Percentiles rank a stretch among this genome's conserved stretches.
These are phyloP conservation scores for Cercospora berteroae DNA, from an alignment of 2,329 filamentous ascomycete species.

Conservation along the genomic window DNA sequence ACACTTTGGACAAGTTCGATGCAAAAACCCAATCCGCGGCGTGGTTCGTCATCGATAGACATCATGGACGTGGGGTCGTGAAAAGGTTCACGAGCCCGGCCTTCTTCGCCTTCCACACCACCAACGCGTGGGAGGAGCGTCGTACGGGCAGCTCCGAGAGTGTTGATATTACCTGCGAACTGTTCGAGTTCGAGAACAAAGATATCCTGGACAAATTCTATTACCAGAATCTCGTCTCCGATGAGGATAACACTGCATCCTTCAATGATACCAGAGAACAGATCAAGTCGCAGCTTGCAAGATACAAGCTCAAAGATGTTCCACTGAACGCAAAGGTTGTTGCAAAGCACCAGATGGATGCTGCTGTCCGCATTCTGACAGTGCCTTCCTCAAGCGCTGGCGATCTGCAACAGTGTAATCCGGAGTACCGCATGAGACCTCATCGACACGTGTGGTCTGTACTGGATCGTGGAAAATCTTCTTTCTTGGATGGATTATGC, in stretches of 20 bases:
- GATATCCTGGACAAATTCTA: constrained; percentile 67
- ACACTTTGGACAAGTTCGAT: constrained; percentile 66
- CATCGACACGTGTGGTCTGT: constrained; percentile 59
- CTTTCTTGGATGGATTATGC: constrained; percentile 60
- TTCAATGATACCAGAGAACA: neutral
- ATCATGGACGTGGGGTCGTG: constrained; percentile 61
- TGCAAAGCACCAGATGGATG: neutral
- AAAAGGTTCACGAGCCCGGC: constrained; percentile 68
- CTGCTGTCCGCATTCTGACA: constrained; percentile 7
- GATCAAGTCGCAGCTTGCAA: constrained; percentile 8
- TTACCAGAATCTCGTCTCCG: constrained; percentile 65
- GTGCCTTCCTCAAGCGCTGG: constrained; percentile 55
- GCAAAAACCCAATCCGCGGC: constrained; percentile 50
- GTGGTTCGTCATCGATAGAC: constrained; percentile 75
- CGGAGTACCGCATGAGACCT: constrained; percentile 50
- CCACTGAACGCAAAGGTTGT: neutral
- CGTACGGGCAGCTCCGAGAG: constrained; percentile 33
- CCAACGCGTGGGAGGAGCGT: constrained; percentile 72
- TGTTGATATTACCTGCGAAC: constrained; percentile 63
- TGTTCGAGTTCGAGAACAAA: constrained; percentile 61
- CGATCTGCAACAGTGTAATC: constrained; percentile 67
- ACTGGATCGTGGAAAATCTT: constrained; percentile 56
- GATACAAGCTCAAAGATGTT: constrained; percentile 16
- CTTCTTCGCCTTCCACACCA: constrained; percentile 75
- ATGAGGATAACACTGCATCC: constrained; percentile 42